phyloP scores from a whole-genome alignment of 495 filamentous ascomycete species.

The Umbilicaria muhlenbergii region DNA sequence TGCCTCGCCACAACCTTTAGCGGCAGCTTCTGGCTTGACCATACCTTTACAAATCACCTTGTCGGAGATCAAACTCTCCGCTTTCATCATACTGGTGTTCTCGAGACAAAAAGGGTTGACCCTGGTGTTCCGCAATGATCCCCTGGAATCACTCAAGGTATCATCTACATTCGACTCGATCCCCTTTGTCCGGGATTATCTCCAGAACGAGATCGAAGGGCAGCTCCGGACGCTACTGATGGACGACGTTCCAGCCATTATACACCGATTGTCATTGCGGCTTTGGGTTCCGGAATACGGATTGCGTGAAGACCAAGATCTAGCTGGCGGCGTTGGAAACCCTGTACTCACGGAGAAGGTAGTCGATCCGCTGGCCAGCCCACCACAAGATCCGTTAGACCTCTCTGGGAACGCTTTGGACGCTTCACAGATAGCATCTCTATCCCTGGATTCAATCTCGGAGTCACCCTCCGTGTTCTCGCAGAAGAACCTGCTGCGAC shows the following conservation, averaged over 20 bases:
- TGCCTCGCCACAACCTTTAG: conserved; percentile 83
- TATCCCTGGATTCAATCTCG: conserved; percentile 58
- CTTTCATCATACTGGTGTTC: conserved; percentile 94
- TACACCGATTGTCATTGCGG: conserved; percentile 79
- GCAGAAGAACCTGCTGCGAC: conserved; percentile 69
- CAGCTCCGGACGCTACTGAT: conserved; percentile 86
- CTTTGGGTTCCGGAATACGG: conserved; percentile 83
- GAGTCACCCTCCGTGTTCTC: conserved; percentile 77
- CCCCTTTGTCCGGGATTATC: conserved; percentile 90
- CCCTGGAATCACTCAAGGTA: conserved; percentile 92
- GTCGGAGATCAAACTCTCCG: conserved; percentile 91
- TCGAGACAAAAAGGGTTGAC: conserved; percentile 94
- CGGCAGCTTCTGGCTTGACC: conserved; percentile 81
- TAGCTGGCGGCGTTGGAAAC: conserved; percentile 11
- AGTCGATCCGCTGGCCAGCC: conserved; percentile 66
- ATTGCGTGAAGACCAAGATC: conserved; percentile 38
- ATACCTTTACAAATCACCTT: conserved; percentile 94
- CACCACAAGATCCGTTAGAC: conserved; percentile 64
- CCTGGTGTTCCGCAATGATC: conserved; percentile 93
- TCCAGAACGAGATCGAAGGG: conserved; percentile 92
- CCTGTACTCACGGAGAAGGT: conserved; percentile 24
- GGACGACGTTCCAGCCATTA: conserved; percentile 93
- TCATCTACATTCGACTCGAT: conserved; percentile 98
- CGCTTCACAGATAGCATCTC: conserved; percentile 51
- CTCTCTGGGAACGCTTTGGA: conserved; percentile 60